Evolutionary conservation across 257 asterid species (phyloP).

Genomic region (Coffea canephora): DNA sequence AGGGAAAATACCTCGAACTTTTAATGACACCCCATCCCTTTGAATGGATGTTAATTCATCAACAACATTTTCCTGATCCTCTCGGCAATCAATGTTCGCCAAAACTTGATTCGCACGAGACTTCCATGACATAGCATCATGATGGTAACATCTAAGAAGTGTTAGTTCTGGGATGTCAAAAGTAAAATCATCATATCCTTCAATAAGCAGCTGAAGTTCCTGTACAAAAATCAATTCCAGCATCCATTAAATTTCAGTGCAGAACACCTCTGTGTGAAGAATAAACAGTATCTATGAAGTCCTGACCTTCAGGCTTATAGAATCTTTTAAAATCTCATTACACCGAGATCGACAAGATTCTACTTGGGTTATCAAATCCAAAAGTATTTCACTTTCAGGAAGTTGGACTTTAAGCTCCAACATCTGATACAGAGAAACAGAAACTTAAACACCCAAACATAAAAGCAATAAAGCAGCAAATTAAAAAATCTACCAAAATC

Average conservation of each 20-base stretch:
- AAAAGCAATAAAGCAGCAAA: constrained; percentile 3
- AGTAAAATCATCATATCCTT: constrained; percentile 61
- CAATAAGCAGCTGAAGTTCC: constrained; percentile 58
- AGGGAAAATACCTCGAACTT: constrained; percentile 55
- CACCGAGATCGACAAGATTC: constrained; percentile 68
- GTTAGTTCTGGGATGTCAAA: constrained; percentile 73
- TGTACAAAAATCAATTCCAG: constrained; percentile 31
- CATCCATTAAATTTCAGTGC: constrained; percentile 21
- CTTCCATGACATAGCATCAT: constrained; percentile 74
- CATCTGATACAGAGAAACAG: constrained; percentile 34
- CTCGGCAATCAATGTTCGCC: constrained; percentile 45
- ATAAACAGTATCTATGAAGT: constrained; percentile 20
- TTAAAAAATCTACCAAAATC: constrained; percentile 12
- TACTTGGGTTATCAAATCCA: constrained; percentile 48
- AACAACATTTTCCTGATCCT: constrained; percentile 71
- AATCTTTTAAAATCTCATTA: constrained; percentile 57
- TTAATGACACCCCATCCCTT: constrained; percentile 60
- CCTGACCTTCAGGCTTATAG: constrained; percentile 59
- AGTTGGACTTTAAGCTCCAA: constrained; percentile 62
- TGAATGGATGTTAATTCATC: constrained; percentile 64
- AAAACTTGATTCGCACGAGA: constrained; percentile 58
- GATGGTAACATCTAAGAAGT: constrained; percentile 53
- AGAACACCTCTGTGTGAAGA: constrained; percentile 17
- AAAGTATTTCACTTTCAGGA: constrained; percentile 63
- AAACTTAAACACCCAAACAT: background rate